Percentiles rank a stretch among this genome's conserved stretches.
Conservation (phyloP, 78 protist genomes). For the Chrysochromulina tobinii region DNA sequence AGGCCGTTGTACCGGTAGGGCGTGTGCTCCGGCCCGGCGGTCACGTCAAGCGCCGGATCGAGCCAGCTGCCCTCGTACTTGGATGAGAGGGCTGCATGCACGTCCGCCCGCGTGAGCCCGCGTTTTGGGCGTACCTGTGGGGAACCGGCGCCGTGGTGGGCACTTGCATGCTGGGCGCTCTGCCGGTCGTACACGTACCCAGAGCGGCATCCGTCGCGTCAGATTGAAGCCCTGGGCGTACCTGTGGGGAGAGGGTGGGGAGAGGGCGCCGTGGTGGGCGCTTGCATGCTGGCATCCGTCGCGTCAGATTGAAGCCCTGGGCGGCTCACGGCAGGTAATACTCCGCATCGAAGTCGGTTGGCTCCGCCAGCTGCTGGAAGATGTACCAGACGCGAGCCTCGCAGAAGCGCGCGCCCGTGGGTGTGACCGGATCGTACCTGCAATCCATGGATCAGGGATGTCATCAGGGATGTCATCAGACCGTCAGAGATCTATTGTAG, state of each 20-base stretch:
- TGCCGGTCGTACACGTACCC: not conserved
- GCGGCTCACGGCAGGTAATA: not conserved
- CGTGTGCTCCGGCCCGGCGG: slow-evolving; percentile 38
- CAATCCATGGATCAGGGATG: too few species aligned
- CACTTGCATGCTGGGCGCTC: too few species aligned
- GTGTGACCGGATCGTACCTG: slow-evolving; percentile 26
- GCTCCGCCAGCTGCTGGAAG: not conserved
- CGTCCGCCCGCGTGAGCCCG: not conserved
- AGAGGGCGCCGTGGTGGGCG: too few species aligned
- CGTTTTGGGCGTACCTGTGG: not conserved
- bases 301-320: too few species aligned
- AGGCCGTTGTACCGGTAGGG: slow-evolving; percentile 53
- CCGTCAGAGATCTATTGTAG: too few species aligned
- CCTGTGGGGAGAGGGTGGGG: too few species aligned
- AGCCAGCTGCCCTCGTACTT: not conserved
- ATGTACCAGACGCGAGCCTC: slow-evolving; percentile 50
- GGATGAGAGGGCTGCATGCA: not conserved
- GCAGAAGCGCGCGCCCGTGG: slow-evolving; percentile 22
- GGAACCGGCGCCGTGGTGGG: too few species aligned
- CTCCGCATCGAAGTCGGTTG: not conserved
- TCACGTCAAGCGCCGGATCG: slow-evolving; percentile 6
- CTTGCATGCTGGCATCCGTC: too few species aligned
- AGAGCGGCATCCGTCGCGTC: slow-evolving; percentile 47
- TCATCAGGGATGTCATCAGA: too few species aligned
- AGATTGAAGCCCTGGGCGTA: slow-evolving; percentile 36